Conservation (phyloP, 2,329 filamentous ascomycete genomes). For the Claviceps paspali region DNA sequence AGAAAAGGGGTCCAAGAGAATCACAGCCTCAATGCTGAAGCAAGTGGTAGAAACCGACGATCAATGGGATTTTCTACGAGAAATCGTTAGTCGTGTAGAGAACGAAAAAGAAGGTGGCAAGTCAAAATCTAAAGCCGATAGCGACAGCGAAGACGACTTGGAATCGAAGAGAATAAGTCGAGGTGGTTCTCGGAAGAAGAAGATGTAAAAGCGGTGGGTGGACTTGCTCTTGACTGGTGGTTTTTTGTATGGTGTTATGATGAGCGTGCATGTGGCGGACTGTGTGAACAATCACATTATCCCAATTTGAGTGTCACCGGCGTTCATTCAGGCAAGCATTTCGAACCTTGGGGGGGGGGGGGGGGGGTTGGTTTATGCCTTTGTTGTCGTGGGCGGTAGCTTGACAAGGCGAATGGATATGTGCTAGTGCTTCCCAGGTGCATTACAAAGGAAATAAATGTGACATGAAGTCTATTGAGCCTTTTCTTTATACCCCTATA, state of each 20-base stretch:
- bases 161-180: conserved; percentile 33
- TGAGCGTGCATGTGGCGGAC: neutral
- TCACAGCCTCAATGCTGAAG: conserved; percentile 84
- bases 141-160: conserved; percentile 35
- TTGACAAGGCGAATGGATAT: too few relatives aligned
- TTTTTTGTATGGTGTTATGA: neutral
- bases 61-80: conserved; percentile 84
- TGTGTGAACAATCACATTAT: neutral
- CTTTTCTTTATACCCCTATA: too few relatives aligned
- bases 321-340: conserved; percentile 12
- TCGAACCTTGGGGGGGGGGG: too few relatives aligned
- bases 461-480: too few relatives aligned
- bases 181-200: conserved; percentile 36
- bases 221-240: neutral
- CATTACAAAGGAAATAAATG: too few relatives aligned
- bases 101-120: conserved; percentile 33
- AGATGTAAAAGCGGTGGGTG: conserved; percentile 9
- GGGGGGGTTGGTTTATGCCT: conserved; percentile 1
- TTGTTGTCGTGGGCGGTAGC: too few relatives aligned
- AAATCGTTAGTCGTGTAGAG: conserved; percentile 77
- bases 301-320: conserved; percentile 7
- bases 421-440: too few relatives aligned
- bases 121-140: conserved; percentile 33
- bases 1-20: conserved; percentile 71
- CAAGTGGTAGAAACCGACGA: conserved; percentile 76